These are phyloP conservation scores for Protomyces pachydermus DNA, from an alignment of 1,139 yeast genomes.

Conservation along the genomic window DNA sequence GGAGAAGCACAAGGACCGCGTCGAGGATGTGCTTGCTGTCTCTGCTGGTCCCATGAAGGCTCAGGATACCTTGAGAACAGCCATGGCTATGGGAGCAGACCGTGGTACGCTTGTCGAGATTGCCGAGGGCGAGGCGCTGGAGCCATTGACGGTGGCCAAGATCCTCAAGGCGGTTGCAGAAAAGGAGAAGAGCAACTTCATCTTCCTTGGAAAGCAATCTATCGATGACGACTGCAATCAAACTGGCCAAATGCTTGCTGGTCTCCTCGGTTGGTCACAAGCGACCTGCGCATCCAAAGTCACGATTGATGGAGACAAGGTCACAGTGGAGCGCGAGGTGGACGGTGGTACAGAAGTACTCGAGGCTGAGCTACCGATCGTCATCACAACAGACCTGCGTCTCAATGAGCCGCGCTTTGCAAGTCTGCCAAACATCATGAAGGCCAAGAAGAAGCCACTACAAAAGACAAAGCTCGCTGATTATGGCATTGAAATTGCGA, in stretches of 20 bases:
- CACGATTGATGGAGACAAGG: conserved; percentile 52
- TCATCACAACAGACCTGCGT: conserved; percentile 88
- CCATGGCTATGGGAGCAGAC: conserved; percentile 93
- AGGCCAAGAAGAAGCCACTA: conserved; percentile 94
- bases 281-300: conserved; percentile 95
- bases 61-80: conserved; percentile 81
- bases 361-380: conserved; percentile 70
- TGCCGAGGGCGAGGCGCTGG: conserved; percentile 57
- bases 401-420: conserved; percentile 93
- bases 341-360: conserved; percentile 92
- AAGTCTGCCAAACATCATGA: conserved; percentile 90
- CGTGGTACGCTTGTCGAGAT: conserved; percentile 75
- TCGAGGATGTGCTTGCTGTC: conserved; percentile 82
- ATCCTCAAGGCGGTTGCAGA: conserved; percentile 69
- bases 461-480: conserved; percentile 65
- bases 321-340: conserved; percentile 80
- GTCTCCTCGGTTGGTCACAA: conserved; percentile 92
- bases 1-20: conserved; percentile 63
- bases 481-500: conserved; percentile 59
- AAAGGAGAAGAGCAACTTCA: conserved; percentile 64
- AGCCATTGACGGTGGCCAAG: conserved; percentile 90
- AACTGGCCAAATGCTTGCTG: conserved; percentile 97
- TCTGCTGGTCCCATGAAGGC: conserved; percentile 85
- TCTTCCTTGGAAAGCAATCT: conserved; percentile 90
- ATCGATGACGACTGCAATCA: conserved; percentile 93